Conservation (phyloP, 129 eudicot species). For the Apium graveolens region DNA sequence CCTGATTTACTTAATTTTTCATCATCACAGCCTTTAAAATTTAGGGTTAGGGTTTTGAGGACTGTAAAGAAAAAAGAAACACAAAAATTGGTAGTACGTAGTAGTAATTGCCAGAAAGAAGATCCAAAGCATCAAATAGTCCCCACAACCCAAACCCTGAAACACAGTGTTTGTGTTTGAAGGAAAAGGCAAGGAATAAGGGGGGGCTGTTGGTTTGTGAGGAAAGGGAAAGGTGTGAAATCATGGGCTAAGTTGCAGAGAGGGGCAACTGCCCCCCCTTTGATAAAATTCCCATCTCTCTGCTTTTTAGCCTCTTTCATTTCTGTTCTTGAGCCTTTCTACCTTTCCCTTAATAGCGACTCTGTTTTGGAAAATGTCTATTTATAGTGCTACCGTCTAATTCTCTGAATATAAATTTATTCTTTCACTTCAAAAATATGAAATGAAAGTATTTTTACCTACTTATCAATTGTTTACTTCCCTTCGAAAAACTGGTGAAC, state of each 20-base stretch:
- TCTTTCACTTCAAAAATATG: no score
- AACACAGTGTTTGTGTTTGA: background rate
- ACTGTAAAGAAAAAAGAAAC: background rate
- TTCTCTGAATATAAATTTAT: no score
- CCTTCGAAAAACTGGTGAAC: no score
- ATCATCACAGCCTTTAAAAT: background rate
- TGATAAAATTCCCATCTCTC: constrained; percentile 18
- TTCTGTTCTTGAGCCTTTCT: background rate
- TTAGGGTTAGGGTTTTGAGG: background rate
- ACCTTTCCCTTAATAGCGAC: background rate
- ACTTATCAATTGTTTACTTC: no score
- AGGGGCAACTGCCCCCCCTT: constrained; percentile 29
- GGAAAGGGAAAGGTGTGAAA: background rate
- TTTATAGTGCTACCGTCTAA: background rate
- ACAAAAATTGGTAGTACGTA: background rate
- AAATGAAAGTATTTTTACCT: no score
- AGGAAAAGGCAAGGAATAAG: background rate
- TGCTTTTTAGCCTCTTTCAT: constrained; percentile 14
- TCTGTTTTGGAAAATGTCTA: background rate
- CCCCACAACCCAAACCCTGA: no score
- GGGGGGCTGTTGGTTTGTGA: constrained; percentile 19
- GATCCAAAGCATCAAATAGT: no score
- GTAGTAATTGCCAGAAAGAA: no score
- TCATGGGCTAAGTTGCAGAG: constrained; percentile 20
- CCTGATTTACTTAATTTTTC: background rate